phyloP scores from a whole-genome alignment of 2,329 filamentous ascomycete genomes.

The Pseudocercospora pini-densiflorae region DNA sequence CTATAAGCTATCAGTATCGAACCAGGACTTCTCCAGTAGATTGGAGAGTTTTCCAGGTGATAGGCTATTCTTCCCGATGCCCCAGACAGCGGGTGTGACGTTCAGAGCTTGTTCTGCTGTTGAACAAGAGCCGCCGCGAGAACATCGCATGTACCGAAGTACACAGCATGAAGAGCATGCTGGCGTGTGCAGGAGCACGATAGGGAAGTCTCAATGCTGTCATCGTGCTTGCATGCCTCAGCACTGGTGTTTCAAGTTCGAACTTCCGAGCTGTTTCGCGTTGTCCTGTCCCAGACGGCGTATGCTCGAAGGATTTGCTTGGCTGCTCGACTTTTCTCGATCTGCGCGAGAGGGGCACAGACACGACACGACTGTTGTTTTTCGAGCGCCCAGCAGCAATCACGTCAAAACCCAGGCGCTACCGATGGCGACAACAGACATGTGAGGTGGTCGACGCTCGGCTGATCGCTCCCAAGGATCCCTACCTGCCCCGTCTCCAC shows the following conservation, averaged over 20 bases:
- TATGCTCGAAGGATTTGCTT: conserved; percentile 4
- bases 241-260: conserved; percentile 17
- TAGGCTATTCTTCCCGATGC: conserved; percentile 8
- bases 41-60: conserved; percentile 1
- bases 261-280: background rate
- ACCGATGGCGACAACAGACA: background rate
- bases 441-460: background rate
- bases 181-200: conserved; percentile 2
- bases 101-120: background rate
- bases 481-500: background rate
- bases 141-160: background rate
- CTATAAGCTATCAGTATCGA: background rate
- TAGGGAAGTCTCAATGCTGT: conserved; percentile 8
- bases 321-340: background rate
- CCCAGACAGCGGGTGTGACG: background rate
- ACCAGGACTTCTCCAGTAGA: background rate
- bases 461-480: background rate
- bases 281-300: conserved; percentile 10
- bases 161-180: background rate
- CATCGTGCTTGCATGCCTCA: conserved; percentile 16
- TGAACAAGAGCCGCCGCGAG: background rate
- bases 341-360: background rate
- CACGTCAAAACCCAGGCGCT: no score
- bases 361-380: background rate
- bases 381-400: background rate